Base-by-base conservation (phyloP, 176 grass and related monocot genomes). In the Oryza brachyantha region DNA sequence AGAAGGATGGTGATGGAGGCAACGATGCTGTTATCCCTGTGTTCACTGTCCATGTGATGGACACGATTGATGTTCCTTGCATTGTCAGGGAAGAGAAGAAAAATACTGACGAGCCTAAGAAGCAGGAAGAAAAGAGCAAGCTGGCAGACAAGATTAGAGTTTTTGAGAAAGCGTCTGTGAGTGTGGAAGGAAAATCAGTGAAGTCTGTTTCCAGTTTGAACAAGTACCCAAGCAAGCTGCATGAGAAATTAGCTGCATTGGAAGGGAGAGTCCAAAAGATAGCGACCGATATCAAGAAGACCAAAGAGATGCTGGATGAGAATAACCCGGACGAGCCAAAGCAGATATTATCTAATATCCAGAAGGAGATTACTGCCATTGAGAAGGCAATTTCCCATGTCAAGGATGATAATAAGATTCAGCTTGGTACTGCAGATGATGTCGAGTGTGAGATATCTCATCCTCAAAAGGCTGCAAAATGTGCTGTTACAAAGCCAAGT, bases 251-350 rank as follows among this genome's bases (percentile, higher is more conserved):
- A 24, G 92, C 96, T 25, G 73, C 86, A 0, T 29, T 95, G 70
- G 96, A 99, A 87, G 92, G 88, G 28, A 90, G 89, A 68, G 96
- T 99, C 80, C 96, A 93, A 84, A 95, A 93, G 81, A 99, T 99
- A 83, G 96, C 92, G 36, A 90, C 90, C 2, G 92, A 98, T 42
- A 98, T 98, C 77, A 94, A 94, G 74, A 83, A 89, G 55, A 98
- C 96, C 17, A 98, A 98, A 63, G 96, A 91, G 71, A 91, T 95
- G 78, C 72, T 98, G 62, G 96, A 98, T 68, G 84, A 80, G 29
- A 89, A 90, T 81, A 94, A 98, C 45, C 92, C 92, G 0, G 92
- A 98, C 31, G 90, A 98, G 78, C 91, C 96, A 43, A 98, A 92
- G 71, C 86, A 93, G 54, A 95, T 98, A 77, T 83, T 98, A 64